phyloP scores from a whole-genome alignment of 2,329 filamentous ascomycete species.

The Zalaria sp. region DNA sequence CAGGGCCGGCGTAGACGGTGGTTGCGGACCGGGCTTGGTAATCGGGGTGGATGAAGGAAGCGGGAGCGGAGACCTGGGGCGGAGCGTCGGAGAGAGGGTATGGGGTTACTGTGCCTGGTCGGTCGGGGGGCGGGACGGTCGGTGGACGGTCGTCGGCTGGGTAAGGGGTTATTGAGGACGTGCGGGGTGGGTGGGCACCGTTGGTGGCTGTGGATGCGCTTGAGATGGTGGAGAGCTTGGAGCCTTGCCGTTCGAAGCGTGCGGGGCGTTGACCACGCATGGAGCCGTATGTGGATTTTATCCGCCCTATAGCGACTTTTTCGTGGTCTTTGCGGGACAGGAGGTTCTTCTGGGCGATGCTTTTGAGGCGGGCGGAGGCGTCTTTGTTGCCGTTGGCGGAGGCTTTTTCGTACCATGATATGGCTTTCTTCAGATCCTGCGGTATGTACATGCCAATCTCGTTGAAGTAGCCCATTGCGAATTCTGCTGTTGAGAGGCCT shows the following conservation, averaged over 20 bases:
- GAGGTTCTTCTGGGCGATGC: conserved; percentile 60
- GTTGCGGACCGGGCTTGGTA: neutral
- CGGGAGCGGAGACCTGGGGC: conserved; percentile 12
- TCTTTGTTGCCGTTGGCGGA: conserved; percentile 87
- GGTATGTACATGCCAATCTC: conserved; percentile 88
- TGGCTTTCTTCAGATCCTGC: conserved; percentile 69
- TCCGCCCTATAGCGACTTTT: conserved; percentile 73
- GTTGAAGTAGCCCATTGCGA: conserved; percentile 93
- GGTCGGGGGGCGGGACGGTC: conserved; percentile 34
- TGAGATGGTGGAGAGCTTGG: conserved; percentile 23
- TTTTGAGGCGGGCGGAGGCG: conserved; percentile 67
- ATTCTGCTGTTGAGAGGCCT: conserved; percentile 80
- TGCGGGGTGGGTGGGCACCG: conserved; percentile 8
- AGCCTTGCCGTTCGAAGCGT: conserved; percentile 23
- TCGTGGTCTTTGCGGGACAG: conserved; percentile 88
- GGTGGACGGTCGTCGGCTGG: conserved; percentile 28
- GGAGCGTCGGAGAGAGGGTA: conserved; percentile 57
- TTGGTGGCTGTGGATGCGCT: conserved; percentile 11
- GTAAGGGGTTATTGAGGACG: conserved; percentile 11
- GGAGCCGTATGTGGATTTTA: conserved; percentile 47
- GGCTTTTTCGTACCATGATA: conserved; percentile 81
- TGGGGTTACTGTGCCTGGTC: conserved; percentile 45
- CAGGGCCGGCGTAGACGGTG: neutral
- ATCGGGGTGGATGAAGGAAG: neutral
- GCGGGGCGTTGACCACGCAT: conserved; percentile 33